These are phyloP conservation scores for Wickerhamiella azymoides DNA, from an alignment of 805 yeast species.

Conservation along the genomic window DNA sequence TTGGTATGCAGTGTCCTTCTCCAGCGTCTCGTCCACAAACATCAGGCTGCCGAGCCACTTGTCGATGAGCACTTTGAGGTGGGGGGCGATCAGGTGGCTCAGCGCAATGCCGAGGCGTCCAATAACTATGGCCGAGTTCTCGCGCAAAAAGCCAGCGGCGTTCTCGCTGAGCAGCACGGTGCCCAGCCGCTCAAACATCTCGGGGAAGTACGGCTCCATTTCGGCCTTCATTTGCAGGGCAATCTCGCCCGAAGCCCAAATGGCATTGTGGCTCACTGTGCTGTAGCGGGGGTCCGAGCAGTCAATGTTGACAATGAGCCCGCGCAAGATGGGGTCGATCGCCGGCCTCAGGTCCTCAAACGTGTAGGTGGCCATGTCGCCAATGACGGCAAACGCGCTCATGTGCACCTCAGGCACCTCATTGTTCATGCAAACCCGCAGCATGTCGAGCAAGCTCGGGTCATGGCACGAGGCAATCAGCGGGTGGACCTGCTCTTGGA, in stretches of 20 bases:
- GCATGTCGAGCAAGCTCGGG: constrained; percentile 40
- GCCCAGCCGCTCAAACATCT: constrained; percentile 42
- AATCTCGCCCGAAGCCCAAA: constrained; percentile 89
- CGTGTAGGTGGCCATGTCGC: constrained; percentile 66
- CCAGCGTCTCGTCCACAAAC: constrained; percentile 63
- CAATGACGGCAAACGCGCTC: constrained; percentile 75
- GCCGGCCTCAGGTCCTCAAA: constrained; percentile 29
- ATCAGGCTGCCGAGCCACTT: constrained; percentile 62
- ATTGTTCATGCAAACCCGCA: constrained; percentile 61
- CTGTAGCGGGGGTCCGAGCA: constrained; percentile 36
- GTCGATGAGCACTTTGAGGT: constrained; percentile 41
- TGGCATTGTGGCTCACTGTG: constrained; percentile 74
- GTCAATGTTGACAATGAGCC: constrained; percentile 45
- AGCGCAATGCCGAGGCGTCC: constrained; percentile 66
- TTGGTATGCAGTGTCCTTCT: constrained; percentile 72
- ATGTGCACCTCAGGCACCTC: constrained; percentile 81
- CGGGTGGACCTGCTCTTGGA: constrained; percentile 48
- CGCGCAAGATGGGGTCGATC: constrained; percentile 25
- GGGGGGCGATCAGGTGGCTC: constrained; percentile 46
- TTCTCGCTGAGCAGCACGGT: constrained; percentile 46
- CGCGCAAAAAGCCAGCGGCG: constrained; percentile 39
- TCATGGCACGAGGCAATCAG: constrained; percentile 30
- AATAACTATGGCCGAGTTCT: constrained; percentile 78
- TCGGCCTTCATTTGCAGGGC: constrained; percentile 37
- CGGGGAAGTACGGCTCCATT: constrained; percentile 39